These are phyloP conservation scores for Komagataea norvegica DNA, from an alignment of 1,139 yeast species.

Conservation along the genomic window DNA sequence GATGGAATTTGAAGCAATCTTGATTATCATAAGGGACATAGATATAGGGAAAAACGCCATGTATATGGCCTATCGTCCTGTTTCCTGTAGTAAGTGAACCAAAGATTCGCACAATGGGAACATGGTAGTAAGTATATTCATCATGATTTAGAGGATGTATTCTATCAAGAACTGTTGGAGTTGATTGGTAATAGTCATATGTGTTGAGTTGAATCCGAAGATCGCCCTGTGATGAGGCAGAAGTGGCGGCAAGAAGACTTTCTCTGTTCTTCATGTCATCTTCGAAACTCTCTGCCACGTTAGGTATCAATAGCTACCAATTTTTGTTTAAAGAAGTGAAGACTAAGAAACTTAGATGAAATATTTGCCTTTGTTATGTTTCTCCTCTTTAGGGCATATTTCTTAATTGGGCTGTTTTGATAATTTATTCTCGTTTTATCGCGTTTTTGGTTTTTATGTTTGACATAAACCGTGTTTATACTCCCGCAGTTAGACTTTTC, in stretches of 20 bases:
- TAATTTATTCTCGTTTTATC: background rate
- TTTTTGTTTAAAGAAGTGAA: no score
- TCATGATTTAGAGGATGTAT: slow-evolving; percentile 21
- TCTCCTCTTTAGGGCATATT: background rate
- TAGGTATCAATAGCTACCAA: no score
- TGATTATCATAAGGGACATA: slow-evolving; percentile 53
- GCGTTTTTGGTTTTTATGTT: no score
- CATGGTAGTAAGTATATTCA: slow-evolving; percentile 35
- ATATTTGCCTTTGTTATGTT: slow-evolving; percentile 1
- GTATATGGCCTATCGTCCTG: slow-evolving; percentile 64
- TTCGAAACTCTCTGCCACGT: no score
- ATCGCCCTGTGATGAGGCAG: slow-evolving; percentile 4
- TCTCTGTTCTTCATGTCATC: slow-evolving; percentile 11
- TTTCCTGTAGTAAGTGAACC: slow-evolving; percentile 60
- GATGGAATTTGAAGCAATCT: slow-evolving; percentile 20
- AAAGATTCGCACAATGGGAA: slow-evolving; percentile 74
- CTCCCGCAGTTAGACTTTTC: background rate
- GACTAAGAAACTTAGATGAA: no score
- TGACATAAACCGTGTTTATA: no score
- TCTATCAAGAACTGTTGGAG: slow-evolving; percentile 42
- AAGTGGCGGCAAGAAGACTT: slow-evolving; percentile 6
- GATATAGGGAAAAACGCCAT: slow-evolving; percentile 79
- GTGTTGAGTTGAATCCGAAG: slow-evolving; percentile 45
- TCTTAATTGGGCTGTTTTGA: background rate
- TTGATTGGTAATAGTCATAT: slow-evolving; percentile 59